Conservation (phyloP, 2,329 filamentous ascomycete species). For the Aspergillus transmontanensis region DNA sequence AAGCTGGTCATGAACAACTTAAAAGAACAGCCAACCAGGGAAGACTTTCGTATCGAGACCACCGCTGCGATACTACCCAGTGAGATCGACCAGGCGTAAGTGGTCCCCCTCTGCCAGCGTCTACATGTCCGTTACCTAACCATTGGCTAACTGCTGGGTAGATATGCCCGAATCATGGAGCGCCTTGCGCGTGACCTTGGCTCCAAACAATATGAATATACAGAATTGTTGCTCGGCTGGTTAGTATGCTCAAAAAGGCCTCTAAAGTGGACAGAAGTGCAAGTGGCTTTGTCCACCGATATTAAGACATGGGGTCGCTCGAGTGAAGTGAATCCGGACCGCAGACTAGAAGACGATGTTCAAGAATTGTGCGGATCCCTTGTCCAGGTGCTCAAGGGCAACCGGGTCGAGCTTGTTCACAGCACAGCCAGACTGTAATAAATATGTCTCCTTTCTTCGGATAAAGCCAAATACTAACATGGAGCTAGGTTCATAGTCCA, state of each 20-base stretch:
- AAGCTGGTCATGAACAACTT: conserved; percentile 14
- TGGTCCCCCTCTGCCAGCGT: not conserved
- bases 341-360: conserved; percentile 1
- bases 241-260: conserved; percentile 1
- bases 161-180: conserved; percentile 14
- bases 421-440: conserved; percentile 8
- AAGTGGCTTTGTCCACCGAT: conserved; percentile 9
- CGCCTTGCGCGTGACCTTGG: conserved; percentile 2
- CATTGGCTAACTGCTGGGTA: not conserved
- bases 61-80: not conserved
- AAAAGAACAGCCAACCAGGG: conserved; percentile 2
- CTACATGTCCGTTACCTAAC: not conserved
- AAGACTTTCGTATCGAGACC: conserved; percentile 2
- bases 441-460: not conserved
- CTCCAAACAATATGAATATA: conserved; percentile 4
- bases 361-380: conserved; percentile 14
- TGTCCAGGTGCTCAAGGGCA: conserved; percentile 11
- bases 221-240: conserved; percentile 5
- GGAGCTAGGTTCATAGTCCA: not conserved
- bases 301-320: not conserved
- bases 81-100: conserved; percentile 8
- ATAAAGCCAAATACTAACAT: not conserved
- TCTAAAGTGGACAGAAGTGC: conserved; percentile 11
- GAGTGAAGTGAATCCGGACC: conserved; percentile 1
- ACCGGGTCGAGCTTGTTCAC: conserved; percentile 13